Evolutionary conservation across 805 yeast species (phyloP), one percentile per base, ranked within the genome.

Genomic region (Wickerhamiella nectarea): DNA sequence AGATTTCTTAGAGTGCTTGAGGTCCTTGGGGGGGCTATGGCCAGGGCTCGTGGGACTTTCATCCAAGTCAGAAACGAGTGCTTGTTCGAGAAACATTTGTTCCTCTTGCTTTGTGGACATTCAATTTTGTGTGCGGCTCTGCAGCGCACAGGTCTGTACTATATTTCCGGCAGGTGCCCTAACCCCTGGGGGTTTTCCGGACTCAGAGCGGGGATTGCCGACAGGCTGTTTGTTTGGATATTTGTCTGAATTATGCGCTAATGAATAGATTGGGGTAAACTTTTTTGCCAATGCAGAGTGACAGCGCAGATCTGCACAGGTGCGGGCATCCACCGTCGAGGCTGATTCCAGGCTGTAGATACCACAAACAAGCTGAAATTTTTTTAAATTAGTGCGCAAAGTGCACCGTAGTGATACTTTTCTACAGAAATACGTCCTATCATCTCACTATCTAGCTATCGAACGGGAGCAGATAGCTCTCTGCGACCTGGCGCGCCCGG

Each of bases 401-500:
- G n/a, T n/a, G n/a, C n/a, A n/a, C n/a, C n/a, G n/a, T n/a, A n/a
- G n/a, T n/a, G n/a, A n/a, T n/a, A n/a, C n/a, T n/a, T n/a, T n/a
- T n/a, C n/a, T n/a, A n/a, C n/a, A n/a, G n/a, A n/a, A 21, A 21
- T 21, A 21, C 24, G 8, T 21, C 8, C 24, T 21, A n/a, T n/a
- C n/a, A n/a, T n/a, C n/a, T n/a, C n/a, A n/a, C 40, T 8, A 19
- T 29, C 15, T 22, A 38, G 14, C 36, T 40, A 44, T 36, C 44
- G 21, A 41, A 41, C 26, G 91, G 93, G 35, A 87, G 81, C 54
- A 89, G 70, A 62, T 86, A 89, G 6, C 95, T 89, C 64, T 91
- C 98, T 21, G 98, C 98, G 39, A 86, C 93, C 49, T 85, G 89
- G 69, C 98, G 80, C 11, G 98, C 98, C 59, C 98, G 76, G 11